These are phyloP conservation scores for Trametes cingulata DNA, from an alignment of 768 basidiomycete genomes.

Conservation along the genomic window DNA sequence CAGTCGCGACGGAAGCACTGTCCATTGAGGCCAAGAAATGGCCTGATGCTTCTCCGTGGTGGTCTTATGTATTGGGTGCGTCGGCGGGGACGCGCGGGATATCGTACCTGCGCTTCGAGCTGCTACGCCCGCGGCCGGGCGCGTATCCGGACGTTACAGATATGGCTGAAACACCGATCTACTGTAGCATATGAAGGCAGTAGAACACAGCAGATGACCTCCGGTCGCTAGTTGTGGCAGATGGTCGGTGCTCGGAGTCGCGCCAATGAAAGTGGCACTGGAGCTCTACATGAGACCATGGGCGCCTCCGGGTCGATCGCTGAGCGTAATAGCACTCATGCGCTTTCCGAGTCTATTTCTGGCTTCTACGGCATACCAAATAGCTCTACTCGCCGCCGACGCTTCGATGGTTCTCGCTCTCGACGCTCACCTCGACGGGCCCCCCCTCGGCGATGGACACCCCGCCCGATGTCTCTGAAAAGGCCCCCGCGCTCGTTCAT, in stretches of 20 bases:
- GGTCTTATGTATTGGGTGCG: no score
- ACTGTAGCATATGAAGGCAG: no score
- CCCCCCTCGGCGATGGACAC: constrained; percentile 7
- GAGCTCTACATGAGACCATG: background rate
- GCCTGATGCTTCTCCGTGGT: no score
- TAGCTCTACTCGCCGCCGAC: background rate
- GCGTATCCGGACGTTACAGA: no score
- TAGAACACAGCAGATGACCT: no score
- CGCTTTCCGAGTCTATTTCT: background rate
- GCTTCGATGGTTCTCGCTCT: background rate
- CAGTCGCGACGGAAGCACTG: background rate
- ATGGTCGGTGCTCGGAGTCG: no score
- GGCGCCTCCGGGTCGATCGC: background rate
- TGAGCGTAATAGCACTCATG: background rate
- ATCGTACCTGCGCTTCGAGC: no score
- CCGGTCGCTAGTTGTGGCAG: background rate
- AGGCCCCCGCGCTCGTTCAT: constrained; percentile 2
- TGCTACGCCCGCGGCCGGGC: no score
- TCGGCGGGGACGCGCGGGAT: no score
- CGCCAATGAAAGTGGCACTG: background rate
- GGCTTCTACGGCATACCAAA: background rate
- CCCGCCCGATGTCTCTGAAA: background rate
- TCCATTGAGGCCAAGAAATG: background rate
- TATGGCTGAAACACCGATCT: no score
- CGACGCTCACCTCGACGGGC: constrained; percentile 4